Conservation (phyloP, 169 alveolate genomes). For the Ichthyophthirius multifiliis region DNA sequence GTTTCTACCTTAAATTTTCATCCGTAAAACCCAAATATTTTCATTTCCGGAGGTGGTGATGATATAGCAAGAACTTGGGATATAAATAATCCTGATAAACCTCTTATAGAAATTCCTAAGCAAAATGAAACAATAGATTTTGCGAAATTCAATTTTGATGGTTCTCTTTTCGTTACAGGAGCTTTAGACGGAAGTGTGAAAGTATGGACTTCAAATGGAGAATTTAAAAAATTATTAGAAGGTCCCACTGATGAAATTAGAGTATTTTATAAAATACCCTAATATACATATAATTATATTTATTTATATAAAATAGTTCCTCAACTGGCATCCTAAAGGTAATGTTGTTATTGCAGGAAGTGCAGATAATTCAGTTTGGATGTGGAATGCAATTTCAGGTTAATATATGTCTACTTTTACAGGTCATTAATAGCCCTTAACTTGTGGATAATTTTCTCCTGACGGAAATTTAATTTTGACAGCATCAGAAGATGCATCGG, state of each 20-base stretch:
- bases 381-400: conserved; percentile 49
- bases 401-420: conserved; percentile 26
- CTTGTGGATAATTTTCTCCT: conserved; percentile 36
- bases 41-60: conserved; percentile 60
- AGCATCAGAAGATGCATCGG: conserved; percentile 43
- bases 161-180: conserved; percentile 39
- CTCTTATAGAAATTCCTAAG: conserved; percentile 9
- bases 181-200: conserved; percentile 40
- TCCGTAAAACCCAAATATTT: conserved; percentile 10
- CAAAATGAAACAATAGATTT: conserved; percentile 56
- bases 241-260: conserved; percentile 58
- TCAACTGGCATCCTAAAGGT: conserved; percentile 64
- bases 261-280: neutral
- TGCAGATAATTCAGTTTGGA: conserved; percentile 45
- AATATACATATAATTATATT: neutral
- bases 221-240: conserved; percentile 34
- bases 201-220: conserved; percentile 36
- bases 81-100: conserved; percentile 8
- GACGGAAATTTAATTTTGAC: conserved; percentile 46
- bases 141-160: conserved; percentile 46
- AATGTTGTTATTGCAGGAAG: conserved; percentile 55
- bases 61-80: conserved; percentile 48
- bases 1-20: conserved; percentile 16
- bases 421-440: conserved; percentile 51
- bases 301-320: neutral